Evolutionary conservation across 768 basidiomycete species (phyloP).

Genomic region (Rhodotorula babjevae): DNA sequence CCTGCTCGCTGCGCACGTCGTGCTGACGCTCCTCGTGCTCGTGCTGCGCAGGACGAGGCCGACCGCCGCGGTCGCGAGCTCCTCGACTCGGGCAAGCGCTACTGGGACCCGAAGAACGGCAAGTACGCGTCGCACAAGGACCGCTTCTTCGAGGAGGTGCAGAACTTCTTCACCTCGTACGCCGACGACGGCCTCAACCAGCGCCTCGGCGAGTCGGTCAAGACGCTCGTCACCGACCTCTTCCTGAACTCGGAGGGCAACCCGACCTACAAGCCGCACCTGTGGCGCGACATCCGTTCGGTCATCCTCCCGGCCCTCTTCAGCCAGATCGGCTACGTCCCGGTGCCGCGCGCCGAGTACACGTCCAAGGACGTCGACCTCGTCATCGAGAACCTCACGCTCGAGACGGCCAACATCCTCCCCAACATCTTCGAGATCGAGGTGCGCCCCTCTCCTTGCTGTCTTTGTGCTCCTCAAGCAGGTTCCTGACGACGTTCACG

Average conservation of each 20-base stretch:
- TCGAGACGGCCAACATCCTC: slow-evolving; percentile 73
- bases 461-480: no score
- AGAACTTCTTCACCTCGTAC: slow-evolving; percentile 77
- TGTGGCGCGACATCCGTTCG: slow-evolving; percentile 73
- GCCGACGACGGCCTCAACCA: slow-evolving; percentile 78
- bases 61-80: slow-evolving; percentile 62
- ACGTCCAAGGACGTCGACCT: slow-evolving; percentile 79
- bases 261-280: slow-evolving; percentile 75
- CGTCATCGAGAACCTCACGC: slow-evolving; percentile 84
- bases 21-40: background rate
- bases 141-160: slow-evolving; percentile 63
- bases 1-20: no score
- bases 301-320: slow-evolving; percentile 77
- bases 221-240: slow-evolving; percentile 64
- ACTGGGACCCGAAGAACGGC: slow-evolving; percentile 59
- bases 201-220: slow-evolving; percentile 66
- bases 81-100: slow-evolving; percentile 65
- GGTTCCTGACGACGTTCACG: background rate
- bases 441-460: background rate
- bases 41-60: slow-evolving; percentile 53
- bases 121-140: slow-evolving; percentile 77
- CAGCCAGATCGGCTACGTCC: slow-evolving; percentile 65
- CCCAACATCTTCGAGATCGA: background rate
- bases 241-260: slow-evolving; percentile 75
- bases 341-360: slow-evolving; percentile 91